Evolutionary conservation across 192 early-diverging fungal genomes (phyloP), one percentile per base, ranked within the genome.

Genomic region (Borealophlyctis nickersoniae): DNA sequence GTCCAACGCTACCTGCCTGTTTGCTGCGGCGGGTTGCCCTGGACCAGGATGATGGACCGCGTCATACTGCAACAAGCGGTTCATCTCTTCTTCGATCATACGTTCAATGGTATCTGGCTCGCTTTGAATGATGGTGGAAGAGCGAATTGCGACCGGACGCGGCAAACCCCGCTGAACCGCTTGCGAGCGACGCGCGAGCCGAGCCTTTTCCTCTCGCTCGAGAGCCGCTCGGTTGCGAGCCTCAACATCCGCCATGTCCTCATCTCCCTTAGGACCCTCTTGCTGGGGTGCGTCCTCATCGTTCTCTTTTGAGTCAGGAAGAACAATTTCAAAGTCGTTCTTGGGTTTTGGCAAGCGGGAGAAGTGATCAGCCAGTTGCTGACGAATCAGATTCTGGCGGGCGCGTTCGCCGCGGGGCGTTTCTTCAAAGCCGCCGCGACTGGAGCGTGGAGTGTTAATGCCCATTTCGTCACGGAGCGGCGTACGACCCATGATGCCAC

Each of bases 261-360:
- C 89, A 31, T 67, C 75, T 49, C 57, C 60, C 23, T 68, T 57
- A 26, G 51, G 35, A 16, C 63, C 67, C n/a, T 54, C 62, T 2
- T 71, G 75, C 27, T 64, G 67, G 29, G 76, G 69, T 27, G 86
- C 11, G 33, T 22, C 60, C 22, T 63, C 60, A 13, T 66, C 59
- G n/a, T 70, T 70, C 4, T 79, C 73, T 11, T 58, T 65, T 23
- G 77, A 68, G 31, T 92, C 88, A 1, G 94, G 96, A 53, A 95
- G 71, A 11, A 91, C 86, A 58, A 98, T 86, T 58, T 94, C 90
- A 73, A 95, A 94, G 62, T 95, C 91, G 70, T 96, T 97, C 49
- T 88, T 89, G 39, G 96, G 96, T 59, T 81, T 78, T 1, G 96
- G 96, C 16, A 99, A 73, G 27, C 73, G 58, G 2, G 77, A 77